These are phyloP conservation scores for Heliamphora exappendiculata DNA, from an alignment of 148 eudicot species.

Conservation along the genomic window DNA sequence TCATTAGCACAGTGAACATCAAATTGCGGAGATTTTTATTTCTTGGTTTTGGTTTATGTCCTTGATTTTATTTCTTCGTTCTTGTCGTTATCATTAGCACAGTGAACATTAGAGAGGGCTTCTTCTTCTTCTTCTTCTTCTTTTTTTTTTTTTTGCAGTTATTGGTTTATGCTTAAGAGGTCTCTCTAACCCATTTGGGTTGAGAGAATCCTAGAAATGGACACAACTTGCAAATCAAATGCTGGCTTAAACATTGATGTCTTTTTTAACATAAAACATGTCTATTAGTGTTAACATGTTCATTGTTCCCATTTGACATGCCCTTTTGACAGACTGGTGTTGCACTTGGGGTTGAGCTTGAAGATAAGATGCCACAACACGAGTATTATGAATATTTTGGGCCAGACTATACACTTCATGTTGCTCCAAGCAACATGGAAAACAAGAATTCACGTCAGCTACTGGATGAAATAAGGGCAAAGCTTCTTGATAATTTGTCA, in stretches of 20 bases:
- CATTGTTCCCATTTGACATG: too few species aligned
- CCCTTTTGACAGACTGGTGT: constrained; percentile 69
- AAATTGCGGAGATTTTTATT: too few species aligned
- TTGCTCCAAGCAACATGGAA: constrained; percentile 92
- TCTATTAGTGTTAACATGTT: constrained; percentile 12
- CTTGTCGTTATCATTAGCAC: too few species aligned
- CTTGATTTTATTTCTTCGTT: too few species aligned
- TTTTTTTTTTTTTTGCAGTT: too few species aligned
- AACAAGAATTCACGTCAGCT: constrained; percentile 66
- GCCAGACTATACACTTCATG: constrained; percentile 85
- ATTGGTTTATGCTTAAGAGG: too few species aligned
- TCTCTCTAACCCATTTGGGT: too few species aligned
- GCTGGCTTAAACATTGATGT: background rate
- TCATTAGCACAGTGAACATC: too few species aligned
- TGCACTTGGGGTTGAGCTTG: constrained; percentile 77
- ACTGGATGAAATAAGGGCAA: constrained; percentile 61
- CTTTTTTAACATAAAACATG: background rate
- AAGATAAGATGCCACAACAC: constrained; percentile 79
- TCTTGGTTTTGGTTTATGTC: too few species aligned
- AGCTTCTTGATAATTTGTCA: constrained; percentile 77
- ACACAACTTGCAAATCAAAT: background rate
- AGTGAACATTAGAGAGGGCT: too few species aligned
- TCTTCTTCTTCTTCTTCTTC: too few species aligned
- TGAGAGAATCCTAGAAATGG: background rate
- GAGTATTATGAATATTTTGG: constrained; percentile 87